phyloP scores from a whole-genome alignment of 2,329 filamentous ascomycete species.

The Verticillium longisporum region DNA sequence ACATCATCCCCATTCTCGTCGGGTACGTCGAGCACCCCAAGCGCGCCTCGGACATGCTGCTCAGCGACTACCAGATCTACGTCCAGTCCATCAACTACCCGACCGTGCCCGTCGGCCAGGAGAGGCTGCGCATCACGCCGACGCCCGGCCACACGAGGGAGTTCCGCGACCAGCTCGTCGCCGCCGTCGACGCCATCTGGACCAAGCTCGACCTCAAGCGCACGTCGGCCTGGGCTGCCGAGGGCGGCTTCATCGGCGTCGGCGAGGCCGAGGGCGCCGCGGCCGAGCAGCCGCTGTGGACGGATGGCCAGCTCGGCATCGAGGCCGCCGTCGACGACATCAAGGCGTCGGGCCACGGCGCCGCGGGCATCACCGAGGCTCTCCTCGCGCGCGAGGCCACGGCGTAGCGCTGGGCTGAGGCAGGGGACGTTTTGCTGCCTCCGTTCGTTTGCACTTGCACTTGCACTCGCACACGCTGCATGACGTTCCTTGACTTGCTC shows the following conservation, averaged over 20 bases:
- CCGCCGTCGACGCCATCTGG: constrained; percentile 85
- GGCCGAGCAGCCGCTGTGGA: constrained; percentile 76
- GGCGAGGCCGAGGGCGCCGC: constrained; percentile 57
- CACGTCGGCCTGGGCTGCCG: constrained; percentile 82
- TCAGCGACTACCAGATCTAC: constrained; percentile 88
- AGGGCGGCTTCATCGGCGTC: constrained; percentile 93
- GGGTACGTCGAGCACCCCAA: constrained; percentile 92
- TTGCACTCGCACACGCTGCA: constrained; percentile 5
- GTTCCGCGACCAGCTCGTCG: constrained; percentile 78
- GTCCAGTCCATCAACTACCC: constrained; percentile 99
- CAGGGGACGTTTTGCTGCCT: constrained; percentile 7
- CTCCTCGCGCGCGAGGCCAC: constrained; percentile 49
- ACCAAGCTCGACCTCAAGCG: constrained; percentile 82
- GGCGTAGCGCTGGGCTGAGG: constrained; percentile 15
- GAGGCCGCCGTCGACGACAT: constrained; percentile 59
- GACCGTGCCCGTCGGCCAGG: constrained; percentile 95
- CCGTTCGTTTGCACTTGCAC: background rate
- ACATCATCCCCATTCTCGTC: constrained; percentile 91
- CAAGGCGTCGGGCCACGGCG: constrained; percentile 33
- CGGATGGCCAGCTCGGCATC: constrained; percentile 77
- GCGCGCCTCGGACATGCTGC: constrained; percentile 82
- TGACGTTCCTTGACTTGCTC: constrained; percentile 18
- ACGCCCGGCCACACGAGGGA: constrained; percentile 86
- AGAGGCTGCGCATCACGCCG: constrained; percentile 90
- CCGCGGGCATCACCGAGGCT: constrained; percentile 45